Evolutionary conservation across 2,329 filamentous ascomycete species (phyloP), one percentile per base, ranked within the genome.

Genomic region (Sphaerostilbella broomeana): DNA sequence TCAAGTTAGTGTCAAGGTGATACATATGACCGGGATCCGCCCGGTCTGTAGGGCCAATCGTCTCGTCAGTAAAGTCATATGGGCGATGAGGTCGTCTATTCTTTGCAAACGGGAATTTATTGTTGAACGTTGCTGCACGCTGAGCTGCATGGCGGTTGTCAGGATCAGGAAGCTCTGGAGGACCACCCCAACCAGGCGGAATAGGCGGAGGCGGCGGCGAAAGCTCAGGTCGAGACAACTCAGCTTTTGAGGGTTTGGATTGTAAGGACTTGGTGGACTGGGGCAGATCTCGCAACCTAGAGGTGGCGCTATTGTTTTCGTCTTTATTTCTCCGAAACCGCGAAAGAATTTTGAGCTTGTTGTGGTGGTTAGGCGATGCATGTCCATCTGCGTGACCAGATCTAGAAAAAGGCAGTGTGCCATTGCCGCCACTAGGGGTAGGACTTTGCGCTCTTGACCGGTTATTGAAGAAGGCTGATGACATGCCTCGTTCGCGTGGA

Each of bases 1-100:
- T 79, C 33, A 97, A 73, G 57, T 97, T 84, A 2, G 86, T 94
- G 59, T 97, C 90, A 18, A 97, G 75, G 53, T 77, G 76, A 63
- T 83, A 94, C 31, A 87, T 62, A 10, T 74, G 75, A 28, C 74
- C 74, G 28, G 74, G 72, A 38, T 73, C 71, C 27, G 73, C 74
- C 36, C 72, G 75, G 43, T 82, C 77, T 6, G 73, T 79, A 1
- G 73, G 75, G 3, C 74, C 75, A 46, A 75, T 77, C 16, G 67
- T 69, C 56, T 79, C 80, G 56, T 71, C 81, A 46, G 56, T 64
- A 45, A 69, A 77, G 46, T 79, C 74, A 15, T 64, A 59, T 5
- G 58, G 55, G 40, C 70, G 68, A 16, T 64, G 55, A 22, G 66
- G 54, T 29, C 73, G 69, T 25, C 57, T 58, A 53, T 73, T 77